Evolutionary conservation across 169 alveolate species (phyloP).

Genomic region (Perkinsus marinus): DNA sequence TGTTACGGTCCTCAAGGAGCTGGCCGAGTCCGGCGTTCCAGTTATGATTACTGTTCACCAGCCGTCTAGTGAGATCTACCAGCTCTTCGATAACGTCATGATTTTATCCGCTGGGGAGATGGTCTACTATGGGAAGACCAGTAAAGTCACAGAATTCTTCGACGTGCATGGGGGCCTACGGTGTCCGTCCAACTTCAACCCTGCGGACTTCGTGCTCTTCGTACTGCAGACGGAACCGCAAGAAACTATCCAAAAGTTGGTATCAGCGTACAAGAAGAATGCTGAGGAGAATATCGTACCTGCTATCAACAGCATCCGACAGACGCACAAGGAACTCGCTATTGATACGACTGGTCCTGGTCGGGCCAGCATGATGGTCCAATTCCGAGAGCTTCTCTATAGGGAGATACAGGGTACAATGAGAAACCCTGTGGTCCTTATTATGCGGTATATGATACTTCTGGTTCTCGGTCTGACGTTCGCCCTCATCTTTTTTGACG

Average conservation of each 20-base stretch:
- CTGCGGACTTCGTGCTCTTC: slow-evolving; percentile 20
- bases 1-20: slow-evolving; percentile 38
- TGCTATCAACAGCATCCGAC: not conserved
- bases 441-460: not conserved
- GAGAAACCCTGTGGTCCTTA: not conserved
- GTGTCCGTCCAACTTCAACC: slow-evolving; percentile 36
- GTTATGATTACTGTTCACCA: slow-evolving; percentile 56
- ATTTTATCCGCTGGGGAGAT: slow-evolving; percentile 42
- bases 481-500: not conserved
- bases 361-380: not conserved
- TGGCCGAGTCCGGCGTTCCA: slow-evolving; percentile 58
- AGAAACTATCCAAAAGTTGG: too few relatives aligned
- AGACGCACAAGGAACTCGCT: not conserved
- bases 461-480: not conserved
- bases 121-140: slow-evolving; percentile 35
- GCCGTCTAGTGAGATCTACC: slow-evolving; percentile 51
- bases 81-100: slow-evolving; percentile 44
- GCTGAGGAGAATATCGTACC: not conserved
- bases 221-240: too few relatives aligned
- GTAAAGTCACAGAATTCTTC: too few relatives aligned
- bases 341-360: not conserved
- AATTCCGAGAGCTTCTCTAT: not conserved
- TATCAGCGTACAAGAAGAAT: not conserved
- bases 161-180: not conserved
- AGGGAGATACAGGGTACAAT: not conserved